Percentiles rank a stretch among this genome's conserved stretches.
Conservation (phyloP, 139 green algal species). For the Chlorella vulgaris region DNA sequence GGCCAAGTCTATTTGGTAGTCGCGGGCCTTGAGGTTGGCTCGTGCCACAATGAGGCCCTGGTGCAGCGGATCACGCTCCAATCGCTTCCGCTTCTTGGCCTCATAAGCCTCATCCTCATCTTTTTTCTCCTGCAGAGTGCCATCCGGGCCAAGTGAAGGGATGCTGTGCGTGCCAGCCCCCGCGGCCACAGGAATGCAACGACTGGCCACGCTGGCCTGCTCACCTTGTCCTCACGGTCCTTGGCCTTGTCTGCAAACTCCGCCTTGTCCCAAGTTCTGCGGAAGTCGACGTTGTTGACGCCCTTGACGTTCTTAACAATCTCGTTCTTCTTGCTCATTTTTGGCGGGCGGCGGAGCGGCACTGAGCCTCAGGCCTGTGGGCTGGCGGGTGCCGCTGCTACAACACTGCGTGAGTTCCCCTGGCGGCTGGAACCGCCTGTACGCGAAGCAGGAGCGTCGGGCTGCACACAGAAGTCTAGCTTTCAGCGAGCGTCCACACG, state of each 20-base stretch:
- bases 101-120: conserved; percentile 70
- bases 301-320: conserved; percentile 18
- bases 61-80: conserved; percentile 86
- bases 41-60: conserved; percentile 88
- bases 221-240: conserved; percentile 67
- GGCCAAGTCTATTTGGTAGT: conserved; percentile 81
- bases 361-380: background rate
- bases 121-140: conserved; percentile 37
- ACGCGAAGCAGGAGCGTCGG: no score
- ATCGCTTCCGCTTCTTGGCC: conserved; percentile 72
- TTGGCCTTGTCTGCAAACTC: conserved; percentile 75
- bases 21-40: conserved; percentile 70
- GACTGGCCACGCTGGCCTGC: background rate
- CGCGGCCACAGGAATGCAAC: background rate
- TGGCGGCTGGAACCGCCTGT: no score
- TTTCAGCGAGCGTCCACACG: no score
- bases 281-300: conserved; percentile 61
- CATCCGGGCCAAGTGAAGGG: no score
- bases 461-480: no score
- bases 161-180: no score
- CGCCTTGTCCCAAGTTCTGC: conserved; percentile 84
- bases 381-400: background rate
- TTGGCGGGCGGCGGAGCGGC: background rate
- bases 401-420: no score
- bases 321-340: background rate